Evolutionary conservation across 176 grass and related monocot genomes (phyloP).

Genomic region (Eragrostis nindensis): DNA sequence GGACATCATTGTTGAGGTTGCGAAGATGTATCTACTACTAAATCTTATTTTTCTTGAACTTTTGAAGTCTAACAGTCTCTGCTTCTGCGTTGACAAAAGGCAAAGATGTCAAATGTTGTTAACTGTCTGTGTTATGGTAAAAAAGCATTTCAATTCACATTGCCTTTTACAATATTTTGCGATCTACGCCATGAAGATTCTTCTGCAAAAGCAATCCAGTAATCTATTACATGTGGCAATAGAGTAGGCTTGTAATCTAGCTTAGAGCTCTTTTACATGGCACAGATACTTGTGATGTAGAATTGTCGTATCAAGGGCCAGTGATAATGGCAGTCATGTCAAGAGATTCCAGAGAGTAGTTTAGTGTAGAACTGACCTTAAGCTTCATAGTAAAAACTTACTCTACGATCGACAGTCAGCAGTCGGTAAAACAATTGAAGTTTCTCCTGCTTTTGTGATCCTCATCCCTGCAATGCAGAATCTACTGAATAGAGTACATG

Average conservation of each 20-base stretch:
- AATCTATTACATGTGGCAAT: not conserved
- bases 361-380: not conserved
- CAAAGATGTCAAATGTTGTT: not conserved
- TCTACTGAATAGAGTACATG: constrained; percentile 79
- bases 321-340: not conserved
- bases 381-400: not conserved
- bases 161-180: not conserved
- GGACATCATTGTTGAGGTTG: constrained; percentile 74
- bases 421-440: not conserved
- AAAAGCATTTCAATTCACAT: not conserved
- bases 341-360: constrained; percentile 7
- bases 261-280: not conserved
- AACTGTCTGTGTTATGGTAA: not conserved
- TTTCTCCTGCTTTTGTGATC: not conserved
- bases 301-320: not conserved
- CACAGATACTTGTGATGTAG: not conserved
- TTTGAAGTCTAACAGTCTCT: not conserved
- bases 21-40: constrained; percentile 54
- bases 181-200: not conserved
- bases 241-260: not conserved
- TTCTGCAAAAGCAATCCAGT: not conserved
- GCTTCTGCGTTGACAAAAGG: not conserved
- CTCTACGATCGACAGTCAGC: too few species aligned
- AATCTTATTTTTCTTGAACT: constrained; percentile 1
- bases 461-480: constrained; percentile 40